These are phyloP conservation scores for Pseudozyma sp. DNA, from an alignment of 1,284 basidiomycete species.

Conservation along the genomic window DNA sequence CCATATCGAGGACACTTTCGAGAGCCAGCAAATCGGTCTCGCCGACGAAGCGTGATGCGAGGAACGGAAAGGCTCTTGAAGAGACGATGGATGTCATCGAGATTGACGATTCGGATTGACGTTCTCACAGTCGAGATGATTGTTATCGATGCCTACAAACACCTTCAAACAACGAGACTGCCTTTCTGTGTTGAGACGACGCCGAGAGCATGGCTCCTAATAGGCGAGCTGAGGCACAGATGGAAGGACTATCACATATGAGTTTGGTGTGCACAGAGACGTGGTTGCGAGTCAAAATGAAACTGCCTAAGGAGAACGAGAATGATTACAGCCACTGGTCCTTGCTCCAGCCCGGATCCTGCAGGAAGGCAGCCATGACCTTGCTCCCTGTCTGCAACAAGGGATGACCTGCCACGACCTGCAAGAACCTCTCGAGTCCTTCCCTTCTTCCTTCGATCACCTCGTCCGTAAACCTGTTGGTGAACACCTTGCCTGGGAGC, in stretches of 20 bases:
- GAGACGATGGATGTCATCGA: constrained; percentile 26
- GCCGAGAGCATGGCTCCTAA: too few relatives aligned
- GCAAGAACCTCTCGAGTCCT: constrained; percentile 93
- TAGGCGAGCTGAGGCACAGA: too few relatives aligned
- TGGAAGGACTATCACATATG: too few relatives aligned
- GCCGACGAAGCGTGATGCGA: constrained; percentile 8
- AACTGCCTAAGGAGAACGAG: too few relatives aligned
- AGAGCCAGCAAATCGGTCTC: constrained; percentile 12
- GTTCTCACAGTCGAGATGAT: background rate
- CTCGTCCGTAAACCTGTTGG: constrained; percentile 89
- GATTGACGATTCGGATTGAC: constrained; percentile 44
- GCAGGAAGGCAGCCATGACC: constrained; percentile 94
- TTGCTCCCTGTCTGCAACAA: constrained; percentile 98
- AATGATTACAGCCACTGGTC: constrained; percentile 48
- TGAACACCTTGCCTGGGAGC: constrained; percentile 84
- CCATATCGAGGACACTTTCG: constrained; percentile 1
- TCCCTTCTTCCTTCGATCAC: constrained; percentile 92
- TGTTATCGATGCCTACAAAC: background rate
- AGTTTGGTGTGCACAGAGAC: too few relatives aligned
- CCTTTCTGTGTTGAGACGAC: too few relatives aligned
- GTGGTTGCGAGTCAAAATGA: too few relatives aligned
- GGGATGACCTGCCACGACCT: constrained; percentile 96
- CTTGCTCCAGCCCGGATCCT: constrained; percentile 71
- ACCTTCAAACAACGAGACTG: too few relatives aligned
- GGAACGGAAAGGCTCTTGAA: background rate